phyloP scores from a whole-genome alignment of 495 filamentous ascomycete species.

The Friedmanniomyces simplex region DNA sequence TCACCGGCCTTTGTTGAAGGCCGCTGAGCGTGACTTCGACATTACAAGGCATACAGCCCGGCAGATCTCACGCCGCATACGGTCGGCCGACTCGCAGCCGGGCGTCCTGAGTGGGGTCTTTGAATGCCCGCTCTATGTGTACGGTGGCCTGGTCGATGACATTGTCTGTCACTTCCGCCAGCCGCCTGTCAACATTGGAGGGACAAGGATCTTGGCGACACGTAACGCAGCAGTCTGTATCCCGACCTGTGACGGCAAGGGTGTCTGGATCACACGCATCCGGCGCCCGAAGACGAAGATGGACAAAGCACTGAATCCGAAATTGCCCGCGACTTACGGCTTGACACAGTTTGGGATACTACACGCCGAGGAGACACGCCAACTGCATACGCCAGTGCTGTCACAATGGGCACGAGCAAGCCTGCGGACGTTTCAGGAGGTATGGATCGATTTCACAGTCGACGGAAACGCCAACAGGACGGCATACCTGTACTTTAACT shows the following conservation, averaged over 20 bases:
- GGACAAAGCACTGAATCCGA: conserved; percentile 5
- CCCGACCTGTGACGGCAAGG: conserved; percentile 8
- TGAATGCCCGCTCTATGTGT: conserved; percentile 3
- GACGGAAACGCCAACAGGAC: conserved; percentile 1
- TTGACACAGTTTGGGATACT: conserved; percentile 6
- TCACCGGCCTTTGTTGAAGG: conserved; percentile 12
- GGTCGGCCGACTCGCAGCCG: conserved; percentile 11
- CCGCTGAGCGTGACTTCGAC: conserved; percentile 3
- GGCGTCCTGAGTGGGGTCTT: conserved; percentile 7
- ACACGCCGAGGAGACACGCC: background rate
- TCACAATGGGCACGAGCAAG: background rate
- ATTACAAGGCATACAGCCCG: background rate
- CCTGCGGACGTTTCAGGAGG: conserved; percentile 6
- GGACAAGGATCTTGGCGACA: background rate
- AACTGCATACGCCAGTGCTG: conserved; percentile 1
- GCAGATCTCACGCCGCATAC: conserved; percentile 11
- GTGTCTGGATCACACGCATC: conserved; percentile 10
- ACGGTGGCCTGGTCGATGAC: conserved; percentile 10
- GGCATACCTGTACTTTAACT: conserved; percentile 14
- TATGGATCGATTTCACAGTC: conserved; percentile 9
- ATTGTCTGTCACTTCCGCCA: background rate
- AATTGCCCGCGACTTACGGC: conserved; percentile 5
- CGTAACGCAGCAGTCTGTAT: conserved; percentile 10
- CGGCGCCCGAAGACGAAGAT: conserved; percentile 9
- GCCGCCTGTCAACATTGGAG: background rate